phyloP scores from a whole-genome alignment of 345 rosid species.

The Eucalyptus sp. region DNA sequence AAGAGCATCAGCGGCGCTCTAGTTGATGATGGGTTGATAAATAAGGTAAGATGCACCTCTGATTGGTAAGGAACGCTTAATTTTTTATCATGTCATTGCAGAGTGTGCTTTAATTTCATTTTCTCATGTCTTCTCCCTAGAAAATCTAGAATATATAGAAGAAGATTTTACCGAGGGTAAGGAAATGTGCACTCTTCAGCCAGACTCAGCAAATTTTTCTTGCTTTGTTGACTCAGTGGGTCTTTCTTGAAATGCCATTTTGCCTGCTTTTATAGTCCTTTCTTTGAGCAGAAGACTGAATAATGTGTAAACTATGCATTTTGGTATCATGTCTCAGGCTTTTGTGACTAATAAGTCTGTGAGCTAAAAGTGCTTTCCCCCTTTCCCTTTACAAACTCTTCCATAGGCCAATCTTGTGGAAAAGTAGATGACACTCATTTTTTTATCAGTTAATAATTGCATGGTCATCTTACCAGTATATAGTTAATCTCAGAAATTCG shows the following conservation, averaged over 20 bases:
- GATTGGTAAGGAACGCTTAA: background rate
- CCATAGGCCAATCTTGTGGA: background rate
- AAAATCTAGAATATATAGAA: background rate
- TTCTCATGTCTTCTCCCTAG: background rate
- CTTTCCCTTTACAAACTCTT: background rate
- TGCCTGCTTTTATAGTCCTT: background rate
- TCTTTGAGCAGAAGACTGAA: background rate
- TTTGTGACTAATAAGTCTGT: background rate
- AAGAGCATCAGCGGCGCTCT: slow-evolving; percentile 97
- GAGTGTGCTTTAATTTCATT: background rate
- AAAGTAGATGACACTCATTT: background rate
- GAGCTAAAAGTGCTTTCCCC: background rate
- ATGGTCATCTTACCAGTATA: background rate
- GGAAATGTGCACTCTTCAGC: background rate
- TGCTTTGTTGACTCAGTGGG: background rate
- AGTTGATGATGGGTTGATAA: slow-evolving; percentile 91
- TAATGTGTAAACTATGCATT: background rate
- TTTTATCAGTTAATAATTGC: background rate
- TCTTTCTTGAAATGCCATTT: background rate
- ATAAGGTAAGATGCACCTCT: slow-evolving; percentile 45
- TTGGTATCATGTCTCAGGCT: background rate
- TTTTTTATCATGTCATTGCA: background rate
- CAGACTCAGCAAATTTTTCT: background rate
- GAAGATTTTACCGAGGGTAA: background rate
- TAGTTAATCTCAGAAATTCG: background rate